Evolutionary conservation across 805 yeast species (phyloP).

Genomic region (Barnettozyma sucrosica): DNA sequence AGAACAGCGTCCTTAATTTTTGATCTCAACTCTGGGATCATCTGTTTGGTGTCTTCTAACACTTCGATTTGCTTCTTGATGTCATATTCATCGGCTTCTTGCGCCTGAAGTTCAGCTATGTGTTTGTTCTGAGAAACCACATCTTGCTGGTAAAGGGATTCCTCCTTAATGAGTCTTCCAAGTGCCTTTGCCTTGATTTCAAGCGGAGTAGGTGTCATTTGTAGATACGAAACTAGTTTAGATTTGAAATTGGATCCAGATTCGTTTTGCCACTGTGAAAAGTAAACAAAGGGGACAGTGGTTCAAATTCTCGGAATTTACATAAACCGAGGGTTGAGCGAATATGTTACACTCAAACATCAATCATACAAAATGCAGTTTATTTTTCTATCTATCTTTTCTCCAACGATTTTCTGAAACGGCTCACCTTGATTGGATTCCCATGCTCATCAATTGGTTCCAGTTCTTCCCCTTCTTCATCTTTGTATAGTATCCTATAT

Average conservation of each 20-base stretch:
- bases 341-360: too few relatives aligned
- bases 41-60: slow-evolving; percentile 46
- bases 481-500: slow-evolving; percentile 18
- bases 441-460: slow-evolving; percentile 69
- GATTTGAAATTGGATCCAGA: neutral
- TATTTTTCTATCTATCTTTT: neutral
- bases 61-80: slow-evolving; percentile 50
- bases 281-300: neutral
- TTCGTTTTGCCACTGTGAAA: neutral
- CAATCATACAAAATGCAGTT: too few relatives aligned
- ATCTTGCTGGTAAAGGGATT: slow-evolving; percentile 53
- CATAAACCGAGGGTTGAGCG: neutral
- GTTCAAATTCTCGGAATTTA: neutral
- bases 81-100: slow-evolving; percentile 57
- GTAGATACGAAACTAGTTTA: neutral
- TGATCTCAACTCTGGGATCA: slow-evolving; percentile 42
- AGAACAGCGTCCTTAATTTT: slow-evolving; percentile 36
- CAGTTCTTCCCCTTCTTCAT: slow-evolving; percentile 46
- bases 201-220: slow-evolving; percentile 63
- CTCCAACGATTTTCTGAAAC: slow-evolving; percentile 56
- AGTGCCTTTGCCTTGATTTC: slow-evolving; percentile 71
- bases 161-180: slow-evolving; percentile 63
- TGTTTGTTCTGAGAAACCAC: slow-evolving; percentile 44
- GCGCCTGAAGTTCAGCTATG: slow-evolving; percentile 42
- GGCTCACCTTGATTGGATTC: slow-evolving; percentile 51